Evolutionary conservation across 768 basidiomycete genomes (phyloP).

Genomic region (Pholiota conissans): DNA sequence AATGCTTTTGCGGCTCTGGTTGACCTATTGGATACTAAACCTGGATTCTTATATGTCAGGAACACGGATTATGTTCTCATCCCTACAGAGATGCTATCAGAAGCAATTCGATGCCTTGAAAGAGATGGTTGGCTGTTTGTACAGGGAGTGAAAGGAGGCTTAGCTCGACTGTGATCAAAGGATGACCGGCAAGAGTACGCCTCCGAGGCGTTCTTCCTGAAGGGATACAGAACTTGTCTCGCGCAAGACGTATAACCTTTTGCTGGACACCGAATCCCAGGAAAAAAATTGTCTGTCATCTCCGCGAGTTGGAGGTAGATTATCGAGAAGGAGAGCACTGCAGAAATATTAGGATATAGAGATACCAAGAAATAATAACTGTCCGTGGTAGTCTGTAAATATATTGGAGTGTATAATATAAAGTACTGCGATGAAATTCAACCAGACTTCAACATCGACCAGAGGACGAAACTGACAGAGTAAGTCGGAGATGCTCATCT

Average conservation of each 20-base stretch:
- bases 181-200: too few species aligned
- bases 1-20: slow-evolving; percentile 8
- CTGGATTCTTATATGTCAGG: slow-evolving; percentile 33
- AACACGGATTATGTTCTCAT: slow-evolving; percentile 69
- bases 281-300: too few species aligned
- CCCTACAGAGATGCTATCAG: slow-evolving; percentile 38
- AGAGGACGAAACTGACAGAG: not conserved
- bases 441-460: not conserved
- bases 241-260: too few species aligned
- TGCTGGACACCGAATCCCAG: too few species aligned
- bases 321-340: too few species aligned
- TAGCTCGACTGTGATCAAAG: slow-evolving; percentile 6
- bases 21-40: not conserved
- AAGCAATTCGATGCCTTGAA: slow-evolving; percentile 42
- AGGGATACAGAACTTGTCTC: too few species aligned
- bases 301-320: too few species aligned
- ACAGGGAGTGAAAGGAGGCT: slow-evolving; percentile 19
- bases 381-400: not conserved
- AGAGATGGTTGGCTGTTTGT: slow-evolving; percentile 55
- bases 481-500: not conserved
- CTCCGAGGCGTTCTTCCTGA: not conserved
- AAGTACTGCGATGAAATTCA: not conserved
- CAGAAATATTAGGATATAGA: not conserved
- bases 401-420: not conserved
- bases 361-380: not conserved